phyloP scores from a whole-genome alignment of 192 early-diverging fungal genomes.

The Funneliformis mosseae region DNA sequence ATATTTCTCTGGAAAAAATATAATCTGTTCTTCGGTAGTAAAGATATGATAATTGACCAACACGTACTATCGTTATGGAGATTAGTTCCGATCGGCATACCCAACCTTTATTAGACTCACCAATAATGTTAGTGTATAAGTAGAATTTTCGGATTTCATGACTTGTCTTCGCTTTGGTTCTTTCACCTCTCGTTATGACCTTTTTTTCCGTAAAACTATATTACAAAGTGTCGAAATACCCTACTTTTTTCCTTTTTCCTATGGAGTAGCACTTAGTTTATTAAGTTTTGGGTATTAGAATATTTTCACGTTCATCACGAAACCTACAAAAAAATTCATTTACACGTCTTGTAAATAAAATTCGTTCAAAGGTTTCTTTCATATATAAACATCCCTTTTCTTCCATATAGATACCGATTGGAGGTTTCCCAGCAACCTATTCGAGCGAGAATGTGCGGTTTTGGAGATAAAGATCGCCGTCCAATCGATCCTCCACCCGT shows the following conservation, averaged over 20 bases:
- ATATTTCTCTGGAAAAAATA: no score
- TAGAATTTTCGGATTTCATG: no score
- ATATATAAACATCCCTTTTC: not conserved
- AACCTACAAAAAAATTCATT: not conserved
- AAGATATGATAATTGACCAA: not conserved
- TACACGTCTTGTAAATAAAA: not conserved
- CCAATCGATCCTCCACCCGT: slow-evolving; percentile 65
- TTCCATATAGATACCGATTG: slow-evolving; percentile 49
- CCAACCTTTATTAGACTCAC: not conserved
- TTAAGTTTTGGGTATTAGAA: not conserved
- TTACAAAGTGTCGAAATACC: not conserved
- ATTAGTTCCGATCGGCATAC: not conserved
- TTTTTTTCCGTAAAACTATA: not conserved
- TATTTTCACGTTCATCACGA: not conserved
- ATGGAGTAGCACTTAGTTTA: not conserved
- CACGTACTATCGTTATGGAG: not conserved
- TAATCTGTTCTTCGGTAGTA: no score
- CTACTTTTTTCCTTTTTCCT: not conserved
- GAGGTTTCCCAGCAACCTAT: slow-evolving; percentile 65
- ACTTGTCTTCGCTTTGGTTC: not conserved
- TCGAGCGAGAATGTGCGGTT: slow-evolving; percentile 68
- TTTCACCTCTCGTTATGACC: not conserved
- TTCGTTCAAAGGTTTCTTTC: not conserved
- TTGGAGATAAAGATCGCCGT: slow-evolving; percentile 67
- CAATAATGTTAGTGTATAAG: not conserved